Base-by-base conservation (phyloP, 345 rosid species). In the Nasturtium officinale region DNA sequence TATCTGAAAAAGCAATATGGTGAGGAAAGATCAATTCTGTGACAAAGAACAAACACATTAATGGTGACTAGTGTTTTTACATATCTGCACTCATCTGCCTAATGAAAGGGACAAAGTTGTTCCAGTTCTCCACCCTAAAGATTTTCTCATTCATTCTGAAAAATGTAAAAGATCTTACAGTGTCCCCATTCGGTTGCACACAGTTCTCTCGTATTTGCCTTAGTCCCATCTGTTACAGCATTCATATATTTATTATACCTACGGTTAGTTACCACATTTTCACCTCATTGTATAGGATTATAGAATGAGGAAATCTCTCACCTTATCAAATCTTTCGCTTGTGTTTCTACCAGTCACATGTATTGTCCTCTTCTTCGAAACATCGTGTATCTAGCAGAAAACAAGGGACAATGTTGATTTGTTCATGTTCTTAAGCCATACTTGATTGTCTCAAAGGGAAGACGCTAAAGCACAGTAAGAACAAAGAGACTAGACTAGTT, bases 51-150 rank as follows among this genome's bases (percentile, higher is more conserved):
- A 61, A 64, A 56, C 61, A 29, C 15, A 53, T 60, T 29, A 71
- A 59, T 80, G 70, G 81, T 56, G 29, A n/a, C 35, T 54, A 63
- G 25, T 23, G 56, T 28, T 17, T 46, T 79, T 80, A 85, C 81
- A 76, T 73, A 72, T 87, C 82, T 61, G 80, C 69, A 79, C 78
- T 82, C 87, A 87, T 83, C 82, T 83, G 78, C 77, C 86, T 83
- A 69, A 85, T 79, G 68, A 87, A 87, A 40, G 87, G 89, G 52
- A 87, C 89, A 81, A 85, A 85, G 79, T 85, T 85, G 81, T 85
- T 85, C 91, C 87, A 81, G 77, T 87, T 85, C 81, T 85, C 89
- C 3, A 74, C 85, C 68, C 83, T 75, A 72, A 87, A 87, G 40
- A 87, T 79, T 67, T 79, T 83, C 48, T 79, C 86, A 67, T 69